phyloP scores from a whole-genome alignment of 2,329 filamentous ascomycete species.

The Microcyclosporella mali region DNA sequence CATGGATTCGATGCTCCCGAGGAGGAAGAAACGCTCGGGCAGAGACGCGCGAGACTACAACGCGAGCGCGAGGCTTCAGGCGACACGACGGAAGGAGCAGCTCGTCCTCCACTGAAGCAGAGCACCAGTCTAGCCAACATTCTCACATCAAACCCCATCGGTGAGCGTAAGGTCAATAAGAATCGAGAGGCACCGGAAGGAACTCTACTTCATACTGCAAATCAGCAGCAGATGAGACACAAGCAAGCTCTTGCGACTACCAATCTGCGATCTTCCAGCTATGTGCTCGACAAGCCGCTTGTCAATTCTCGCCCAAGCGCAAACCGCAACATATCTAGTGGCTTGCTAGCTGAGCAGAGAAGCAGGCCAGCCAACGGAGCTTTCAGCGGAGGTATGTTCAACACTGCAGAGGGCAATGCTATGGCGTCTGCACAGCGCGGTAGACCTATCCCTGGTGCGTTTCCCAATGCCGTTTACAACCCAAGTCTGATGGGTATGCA shows the following conservation, averaged over 20 bases:
- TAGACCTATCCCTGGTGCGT: constrained; percentile 30
- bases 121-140: constrained; percentile 54
- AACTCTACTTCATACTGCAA: constrained; percentile 35
- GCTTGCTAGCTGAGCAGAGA: constrained; percentile 15
- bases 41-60: constrained; percentile 67
- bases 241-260: constrained; percentile 32
- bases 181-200: constrained; percentile 25
- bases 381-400: constrained; percentile 24
- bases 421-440: constrained; percentile 6
- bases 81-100: constrained; percentile 41
- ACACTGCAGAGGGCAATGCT: constrained; percentile 7
- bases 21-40: constrained; percentile 67
- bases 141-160: constrained; percentile 41
- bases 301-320: constrained; percentile 26
- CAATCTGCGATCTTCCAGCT: constrained; percentile 28
- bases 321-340: constrained; percentile 19
- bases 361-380: constrained; percentile 26
- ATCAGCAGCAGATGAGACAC: constrained; percentile 30
- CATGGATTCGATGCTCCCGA: constrained; percentile 5
- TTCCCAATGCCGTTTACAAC: constrained; percentile 24
- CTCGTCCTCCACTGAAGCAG: constrained; percentile 32
- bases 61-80: constrained; percentile 52
- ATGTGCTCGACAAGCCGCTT: constrained; percentile 18
- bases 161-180: constrained; percentile 10
- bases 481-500: constrained; percentile 12